Percentiles rank a stretch among this genome's conserved stretches.
Evolutionary conservation across 2,329 filamentous ascomycete genomes (phyloP).

Genomic region (Diaporthe batatas): DNA sequence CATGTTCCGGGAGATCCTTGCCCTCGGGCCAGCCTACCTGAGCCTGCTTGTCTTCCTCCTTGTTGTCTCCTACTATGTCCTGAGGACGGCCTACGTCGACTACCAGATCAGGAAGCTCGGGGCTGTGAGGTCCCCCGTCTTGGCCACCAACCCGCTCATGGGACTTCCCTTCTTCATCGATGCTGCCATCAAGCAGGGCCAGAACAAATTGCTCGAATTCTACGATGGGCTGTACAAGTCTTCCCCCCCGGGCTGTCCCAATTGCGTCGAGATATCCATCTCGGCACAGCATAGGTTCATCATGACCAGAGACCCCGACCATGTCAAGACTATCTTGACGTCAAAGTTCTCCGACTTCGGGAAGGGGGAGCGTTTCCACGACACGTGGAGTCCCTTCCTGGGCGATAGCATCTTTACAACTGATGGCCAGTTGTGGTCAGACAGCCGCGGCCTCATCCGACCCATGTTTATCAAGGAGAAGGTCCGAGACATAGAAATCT

Average conservation of each 20-base stretch:
- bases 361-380: constrained; percentile 59
- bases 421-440: constrained; percentile 66
- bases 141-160: constrained; percentile 52
- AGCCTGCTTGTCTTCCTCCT: constrained; percentile 33
- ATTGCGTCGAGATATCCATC: constrained; percentile 55
- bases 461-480: constrained; percentile 66
- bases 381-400: constrained; percentile 60
- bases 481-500: constrained; percentile 65
- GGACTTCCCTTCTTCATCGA: constrained; percentile 50
- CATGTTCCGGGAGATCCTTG: constrained; percentile 39
- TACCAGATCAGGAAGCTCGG: constrained; percentile 50
- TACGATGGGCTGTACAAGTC: constrained; percentile 49
- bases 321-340: constrained; percentile 69
- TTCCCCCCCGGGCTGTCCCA: constrained; percentile 50
- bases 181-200: constrained; percentile 49
- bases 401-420: constrained; percentile 70
- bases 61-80: constrained; percentile 43
- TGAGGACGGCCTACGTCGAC: constrained; percentile 46
- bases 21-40: constrained; percentile 34
- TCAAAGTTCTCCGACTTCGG: constrained; percentile 69
- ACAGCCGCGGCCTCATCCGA: constrained; percentile 65
- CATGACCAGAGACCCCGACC: constrained; percentile 66
- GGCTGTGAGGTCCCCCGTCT: constrained; percentile 50
- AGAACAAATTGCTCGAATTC: constrained; percentile 51
- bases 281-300: constrained; percentile 54